Base-by-base conservation (phyloP, 2,329 filamentous ascomycete species). In the Phialophora expanda region DNA sequence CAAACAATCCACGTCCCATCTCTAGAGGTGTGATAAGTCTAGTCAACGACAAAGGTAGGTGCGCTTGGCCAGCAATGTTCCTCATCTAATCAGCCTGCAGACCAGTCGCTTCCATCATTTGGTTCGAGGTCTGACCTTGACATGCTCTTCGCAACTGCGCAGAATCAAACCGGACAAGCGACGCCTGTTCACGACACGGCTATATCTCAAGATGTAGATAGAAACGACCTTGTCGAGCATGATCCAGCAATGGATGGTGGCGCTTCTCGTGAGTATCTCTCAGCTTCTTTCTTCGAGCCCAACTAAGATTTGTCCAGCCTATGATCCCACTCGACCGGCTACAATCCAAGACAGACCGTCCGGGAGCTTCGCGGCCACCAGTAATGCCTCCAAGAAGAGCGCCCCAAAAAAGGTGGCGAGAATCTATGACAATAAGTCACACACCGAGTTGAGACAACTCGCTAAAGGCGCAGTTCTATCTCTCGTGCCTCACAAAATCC, bases 401-500 rank as follows among this genome's bases (percentile, higher is more conserved):
- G 14, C 26, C 51, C 14, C 54, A 5, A 61, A 64, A 46, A 54
- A 61, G n/a, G 46, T 64, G 20, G 56, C 66, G 34, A 61, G 66
- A 30, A 63, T 34, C n/a, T 69, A 69, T 44, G 65, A 69, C n/a
- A 64, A 64, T 61, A 75, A 74, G 56, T 75, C 78, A 6, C 71
- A 73, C 9, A 68, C 74, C 14, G 80, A 81, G 64, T 71, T 82
- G 61, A 77, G 78, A 56, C 72, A 78, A 24, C 76, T 79, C 64
- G 90, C 90, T 0, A 85, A 88, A 73, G 85, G 86, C 26, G 89
- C 90, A 3, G 87, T 93, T 46, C 76, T 91, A 32, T 84, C 86
- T 44, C 79, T 93, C 2, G 75, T 77, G 12, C 78, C 79, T 46
- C 81, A 91, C 66, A 90, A 91, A 56, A 87, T 96, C 65, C 86